A percentile compares a stretch with the other conserved stretches of the same genome.
Conservation (phyloP, 768 basidiomycete genomes). For the Trametes gibbosa region DNA sequence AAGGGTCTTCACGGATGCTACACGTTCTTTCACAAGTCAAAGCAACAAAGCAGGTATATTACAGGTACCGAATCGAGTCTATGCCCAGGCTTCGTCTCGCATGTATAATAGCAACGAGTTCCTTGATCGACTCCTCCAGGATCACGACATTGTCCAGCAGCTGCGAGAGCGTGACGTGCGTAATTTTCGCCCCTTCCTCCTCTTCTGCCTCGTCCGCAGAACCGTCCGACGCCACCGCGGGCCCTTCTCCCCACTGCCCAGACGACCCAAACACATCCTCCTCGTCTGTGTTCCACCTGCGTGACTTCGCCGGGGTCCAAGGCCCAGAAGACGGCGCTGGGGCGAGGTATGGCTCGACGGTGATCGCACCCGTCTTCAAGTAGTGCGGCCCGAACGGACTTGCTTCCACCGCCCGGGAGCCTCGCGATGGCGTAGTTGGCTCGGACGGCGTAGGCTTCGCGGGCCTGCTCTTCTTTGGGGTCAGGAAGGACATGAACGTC, state of each 20-base stretch:
- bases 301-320: conserved; percentile 59
- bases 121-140: conserved; percentile 93
- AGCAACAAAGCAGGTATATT: conserved; percentile 7
- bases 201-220: conserved; percentile 30
- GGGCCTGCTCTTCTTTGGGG: conserved; percentile 67
- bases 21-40: background rate
- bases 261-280: conserved; percentile 69
- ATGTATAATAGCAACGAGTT: conserved; percentile 81
- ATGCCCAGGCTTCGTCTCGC: conserved; percentile 82
- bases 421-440: conserved; percentile 45
- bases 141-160: conserved; percentile 93
- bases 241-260: conserved; percentile 42
- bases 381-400: conserved; percentile 89
- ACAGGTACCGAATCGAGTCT: conserved; percentile 76
- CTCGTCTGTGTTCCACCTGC: conserved; percentile 56
- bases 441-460: conserved; percentile 36
- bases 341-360: conserved; percentile 68
- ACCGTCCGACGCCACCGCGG: conserved; percentile 24
- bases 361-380: conserved; percentile 66
- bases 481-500: conserved; percentile 73
- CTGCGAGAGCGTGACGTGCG: conserved; percentile 71
- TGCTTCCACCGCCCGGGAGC: conserved; percentile 46
- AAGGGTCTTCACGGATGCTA: too few relatives aligned
- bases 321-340: conserved; percentile 55
- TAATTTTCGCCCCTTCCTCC: conserved; percentile 29